phyloP scores from a whole-genome alignment of 73 alveolate species.

The Tetrahymena elliotti region DNA sequence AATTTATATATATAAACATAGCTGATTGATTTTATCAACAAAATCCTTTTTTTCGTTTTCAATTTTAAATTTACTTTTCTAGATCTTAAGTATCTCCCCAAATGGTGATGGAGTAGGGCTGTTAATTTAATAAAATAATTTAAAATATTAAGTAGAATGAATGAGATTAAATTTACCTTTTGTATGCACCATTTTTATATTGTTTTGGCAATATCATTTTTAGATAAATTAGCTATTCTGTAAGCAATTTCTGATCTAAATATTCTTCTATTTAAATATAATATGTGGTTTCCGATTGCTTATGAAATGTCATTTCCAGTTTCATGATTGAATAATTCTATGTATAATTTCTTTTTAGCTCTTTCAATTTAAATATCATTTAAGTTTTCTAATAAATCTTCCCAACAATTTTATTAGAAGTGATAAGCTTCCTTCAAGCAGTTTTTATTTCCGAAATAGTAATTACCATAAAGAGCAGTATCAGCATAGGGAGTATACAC shows the following conservation, averaged over 20 bases:
- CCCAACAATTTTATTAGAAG: conserved; percentile 13
- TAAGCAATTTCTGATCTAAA: conserved; percentile 83
- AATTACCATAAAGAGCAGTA: conserved; percentile 80
- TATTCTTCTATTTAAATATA: conserved; percentile 74
- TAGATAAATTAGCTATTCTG: conserved; percentile 51
- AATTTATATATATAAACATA: too few species aligned
- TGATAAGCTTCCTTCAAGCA: conserved; percentile 6
- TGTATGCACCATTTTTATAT: conserved; percentile 14
- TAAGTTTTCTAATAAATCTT: conserved; percentile 2
- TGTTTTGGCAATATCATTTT: neutral
- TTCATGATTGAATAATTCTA: conserved; percentile 56
- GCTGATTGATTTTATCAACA: too few species aligned
- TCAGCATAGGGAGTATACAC: conserved; percentile 75
- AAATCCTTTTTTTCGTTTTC: neutral
- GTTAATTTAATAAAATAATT: neutral
- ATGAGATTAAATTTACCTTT: neutral
- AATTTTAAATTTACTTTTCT: neutral
- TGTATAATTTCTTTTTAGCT: conserved; percentile 67
- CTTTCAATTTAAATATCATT: conserved; percentile 58
- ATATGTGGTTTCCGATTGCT: conserved; percentile 67
- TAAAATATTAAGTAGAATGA: neutral
- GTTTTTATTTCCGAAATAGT: conserved; percentile 33
- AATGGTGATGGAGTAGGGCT: neutral
- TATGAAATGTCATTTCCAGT: conserved; percentile 66
- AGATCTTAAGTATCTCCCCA: neutral